Evolutionary conservation across 1,139 yeast genomes (phyloP), one percentile per base, ranked within the genome.

Genomic region (Saccharomyces hybrid): DNA sequence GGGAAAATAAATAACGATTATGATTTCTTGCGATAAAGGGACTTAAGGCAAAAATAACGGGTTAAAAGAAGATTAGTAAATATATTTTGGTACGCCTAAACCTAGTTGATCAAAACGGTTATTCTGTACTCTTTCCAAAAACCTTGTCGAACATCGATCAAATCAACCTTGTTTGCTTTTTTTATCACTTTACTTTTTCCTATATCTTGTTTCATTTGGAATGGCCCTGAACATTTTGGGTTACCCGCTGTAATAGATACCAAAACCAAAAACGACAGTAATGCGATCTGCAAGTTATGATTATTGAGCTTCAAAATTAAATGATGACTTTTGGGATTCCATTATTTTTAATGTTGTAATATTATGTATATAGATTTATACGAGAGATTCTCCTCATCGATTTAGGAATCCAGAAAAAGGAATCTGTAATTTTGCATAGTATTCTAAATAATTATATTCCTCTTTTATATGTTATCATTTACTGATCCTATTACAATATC

Each of bases 161-260:
- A 38, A 38, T 38, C 44, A 19, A 38, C 44, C 44, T 38, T 38
- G 44, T 19, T 38, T 38, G 44, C 44, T 38, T 19, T 34, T 38
- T 38, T 38, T 38, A 38, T 38, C 44, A 38, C 44, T 38, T 38
- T 38, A 38, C 44, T 38, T 38, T 38, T 38, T 38, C 44, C 24
- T 26, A 16, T 38, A 38, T 38, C 44, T 38, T 38, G 44, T 38
- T 38, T 38, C 44, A 38, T 38, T 16, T 19, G 24, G 24, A 38
- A 38, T 19, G 24, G 12, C 44, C 12, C 21, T 4, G 19, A 19
- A 16, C n/a, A 38, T 11, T 9, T 24, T 1, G 3, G 21, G n/a
- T 38, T 38, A 38, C 44, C 44, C 44, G 44, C 11, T 5, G 11
- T 16, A 5, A 5, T 9, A n/a, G 21, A n/a, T 16, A 7, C n/a